Base-by-base conservation (phyloP, 2,329 filamentous ascomycete genomes). In the Epichloe sibirici region DNA sequence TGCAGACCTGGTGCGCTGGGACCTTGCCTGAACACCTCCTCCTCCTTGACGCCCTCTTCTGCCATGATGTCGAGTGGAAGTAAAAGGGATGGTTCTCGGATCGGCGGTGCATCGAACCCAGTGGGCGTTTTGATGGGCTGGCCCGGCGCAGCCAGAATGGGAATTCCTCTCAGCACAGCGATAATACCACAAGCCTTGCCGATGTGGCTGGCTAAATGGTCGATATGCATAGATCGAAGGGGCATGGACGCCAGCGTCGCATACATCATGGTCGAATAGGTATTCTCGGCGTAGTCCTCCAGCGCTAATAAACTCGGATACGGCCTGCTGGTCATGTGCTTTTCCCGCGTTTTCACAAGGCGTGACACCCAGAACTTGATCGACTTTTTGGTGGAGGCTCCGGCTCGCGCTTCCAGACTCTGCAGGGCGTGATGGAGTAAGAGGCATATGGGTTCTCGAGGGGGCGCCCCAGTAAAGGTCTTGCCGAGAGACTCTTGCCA, bases 171-270 rank as follows among this genome's bases (percentile, higher is more conserved):
- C n/a, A 98, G 73, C 0, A 95, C 79, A 1, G 91, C 86, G 2
- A 83, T 78, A 51, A 98, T 96, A 8, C 93, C 93, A 48, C 83
- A 86, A 0, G 93, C 90, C 65, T 98, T 98, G 50, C 93, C 93
- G 53, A 97, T 87, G 66, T 98, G 93, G 51, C 88, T 94, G 8
- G 91, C 91, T 17, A 98, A 75, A 69, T 98, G 93, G 63, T 98
- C 93, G 43, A 90, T 82, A 25, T 90, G 85, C 61, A 95, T 77
- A 1, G 88, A 94, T 9, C 83, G 80, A 62, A 96, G 74, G 0
- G 89, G 86, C 53, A 96, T 71, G 6, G 85, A 77, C 17, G 88
- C 88, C 39, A 97, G 72, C 0, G 86, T 91, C 56, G 94, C 77
- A 66, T 98, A 98, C 69, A 95, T 81, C 45, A 97, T 74, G 0